Percentiles rank a stretch among this genome's conserved stretches.
Conservation (phyloP, 2,329 filamentous ascomycete species). For the Fusarium drepaniforme region DNA sequence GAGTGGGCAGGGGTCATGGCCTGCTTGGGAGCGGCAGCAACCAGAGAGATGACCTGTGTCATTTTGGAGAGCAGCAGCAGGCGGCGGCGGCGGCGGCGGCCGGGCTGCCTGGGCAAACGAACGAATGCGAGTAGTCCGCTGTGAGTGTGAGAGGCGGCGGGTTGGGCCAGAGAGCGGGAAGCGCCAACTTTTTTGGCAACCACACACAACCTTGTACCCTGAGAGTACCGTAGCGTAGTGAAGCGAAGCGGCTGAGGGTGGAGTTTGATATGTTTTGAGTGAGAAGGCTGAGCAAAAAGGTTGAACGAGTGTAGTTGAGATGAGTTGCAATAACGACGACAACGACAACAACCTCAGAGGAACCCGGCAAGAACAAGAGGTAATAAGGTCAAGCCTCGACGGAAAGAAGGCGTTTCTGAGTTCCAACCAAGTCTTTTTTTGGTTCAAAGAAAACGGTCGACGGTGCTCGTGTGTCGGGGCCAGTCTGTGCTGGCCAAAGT, state of each 20-base stretch:
- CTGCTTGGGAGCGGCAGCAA: conserved; percentile 30
- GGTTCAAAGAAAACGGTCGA: conserved; percentile 27
- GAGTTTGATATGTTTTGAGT: conserved; percentile 12
- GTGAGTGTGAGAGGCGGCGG: background rate
- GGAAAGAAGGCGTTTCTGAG: background rate
- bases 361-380: conserved; percentile 14
- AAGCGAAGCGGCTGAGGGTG: conserved; percentile 1
- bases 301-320: conserved; percentile 5
- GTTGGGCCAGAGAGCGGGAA: conserved; percentile 10
- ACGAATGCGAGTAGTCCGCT: conserved; percentile 29
- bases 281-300: conserved; percentile 3
- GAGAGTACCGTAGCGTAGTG: background rate
- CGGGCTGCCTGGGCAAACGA: conserved; percentile 28
- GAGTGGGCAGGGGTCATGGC: conserved; percentile 42
- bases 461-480: conserved; percentile 27
- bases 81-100: background rate
- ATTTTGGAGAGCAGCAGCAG: conserved; percentile 32
- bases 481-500: conserved; percentile 35
- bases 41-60: conserved; percentile 47
- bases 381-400: conserved; percentile 12
- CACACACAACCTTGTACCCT: conserved; percentile 20
- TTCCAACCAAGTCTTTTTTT: conserved; percentile 8
- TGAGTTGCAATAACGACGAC: background rate
- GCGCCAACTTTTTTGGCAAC: conserved; percentile 1
- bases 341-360: background rate